Percentiles rank a stretch among this genome's conserved stretches.
These are phyloP conservation scores for Ormosia semicastrata DNA, from an alignment of 306 rosid species.

Conservation along the genomic window DNA sequence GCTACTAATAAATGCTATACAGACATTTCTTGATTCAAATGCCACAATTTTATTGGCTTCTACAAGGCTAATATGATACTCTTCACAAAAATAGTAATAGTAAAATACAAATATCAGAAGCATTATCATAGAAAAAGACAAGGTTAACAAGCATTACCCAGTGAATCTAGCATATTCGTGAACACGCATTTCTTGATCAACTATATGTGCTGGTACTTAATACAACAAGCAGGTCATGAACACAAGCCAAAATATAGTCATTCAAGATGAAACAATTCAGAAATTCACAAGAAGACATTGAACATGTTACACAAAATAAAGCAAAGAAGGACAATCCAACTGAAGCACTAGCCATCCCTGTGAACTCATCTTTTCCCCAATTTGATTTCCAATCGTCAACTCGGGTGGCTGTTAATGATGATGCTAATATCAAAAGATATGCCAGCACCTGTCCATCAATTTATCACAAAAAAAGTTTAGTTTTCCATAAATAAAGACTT, in stretches of 20 bases:
- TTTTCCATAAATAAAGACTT: background rate
- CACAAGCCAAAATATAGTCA: too few species aligned
- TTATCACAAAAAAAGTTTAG: background rate
- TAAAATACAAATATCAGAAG: background rate
- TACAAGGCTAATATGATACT: background rate
- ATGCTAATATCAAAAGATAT: constrained; percentile 88
- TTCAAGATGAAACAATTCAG: too few species aligned
- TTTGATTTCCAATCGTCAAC: constrained; percentile 95
- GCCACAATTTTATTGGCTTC: background rate
- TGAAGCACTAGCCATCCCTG: constrained; percentile 89
- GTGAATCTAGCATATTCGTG: too few species aligned
- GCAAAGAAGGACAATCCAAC: constrained; percentile 83
- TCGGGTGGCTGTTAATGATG: constrained; percentile 90
- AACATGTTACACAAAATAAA: too few species aligned
- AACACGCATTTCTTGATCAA: too few species aligned
- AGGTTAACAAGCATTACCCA: constrained; percentile 57
- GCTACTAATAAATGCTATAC: background rate
- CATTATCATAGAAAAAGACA: constrained; percentile 10
- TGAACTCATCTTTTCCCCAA: constrained; percentile 98
- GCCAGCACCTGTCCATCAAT: constrained; percentile 63
- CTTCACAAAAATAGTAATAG: background rate
- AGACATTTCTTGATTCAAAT: background rate
- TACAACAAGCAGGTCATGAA: too few species aligned
- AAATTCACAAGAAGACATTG: too few species aligned
- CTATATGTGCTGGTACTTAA: too few species aligned